These are phyloP conservation scores for Zygotorulaspora florentina DNA, from an alignment of 805 yeast species.

Conservation along the genomic window DNA sequence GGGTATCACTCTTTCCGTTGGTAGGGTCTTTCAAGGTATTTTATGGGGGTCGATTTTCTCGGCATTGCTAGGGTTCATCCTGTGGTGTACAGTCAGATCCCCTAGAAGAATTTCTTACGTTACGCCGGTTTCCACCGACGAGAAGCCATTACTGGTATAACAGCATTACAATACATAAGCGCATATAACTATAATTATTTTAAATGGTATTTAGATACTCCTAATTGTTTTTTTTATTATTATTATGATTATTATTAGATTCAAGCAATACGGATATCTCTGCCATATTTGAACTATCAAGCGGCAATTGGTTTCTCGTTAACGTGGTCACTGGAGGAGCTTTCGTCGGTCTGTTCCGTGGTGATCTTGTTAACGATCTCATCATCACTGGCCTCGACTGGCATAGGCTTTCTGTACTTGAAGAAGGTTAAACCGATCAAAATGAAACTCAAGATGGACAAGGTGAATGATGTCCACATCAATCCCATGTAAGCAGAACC, in stretches of 20 bases:
- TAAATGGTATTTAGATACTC: too few species aligned
- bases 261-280: not conserved
- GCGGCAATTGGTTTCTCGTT: slow-evolving; percentile 1
- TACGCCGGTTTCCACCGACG: slow-evolving; percentile 21
- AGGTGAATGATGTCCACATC: slow-evolving; percentile 30
- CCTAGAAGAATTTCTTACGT: slow-evolving; percentile 11
- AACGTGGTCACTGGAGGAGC: slow-evolving; percentile 5
- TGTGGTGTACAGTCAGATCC: slow-evolving; percentile 36
- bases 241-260: not conserved
- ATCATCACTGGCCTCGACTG: not conserved
- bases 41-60: slow-evolving; percentile 62
- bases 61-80: slow-evolving; percentile 38
- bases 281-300: not conserved
- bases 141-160: slow-evolving; percentile 13
- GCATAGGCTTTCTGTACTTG: not conserved
- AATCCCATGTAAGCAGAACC: slow-evolving; percentile 30
- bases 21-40: slow-evolving; percentile 51
- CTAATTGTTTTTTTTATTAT: not conserved
- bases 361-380: not conserved
- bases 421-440: not conserved
- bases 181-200: not conserved
- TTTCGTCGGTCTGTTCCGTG: not conserved
- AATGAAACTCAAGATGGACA: slow-evolving; percentile 22
- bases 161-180: not conserved
- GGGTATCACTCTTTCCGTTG: slow-evolving; percentile 53